Evolutionary conservation across 1,284 basidiomycete species (phyloP).

Genomic region (Pseudozyma thailandica): DNA sequence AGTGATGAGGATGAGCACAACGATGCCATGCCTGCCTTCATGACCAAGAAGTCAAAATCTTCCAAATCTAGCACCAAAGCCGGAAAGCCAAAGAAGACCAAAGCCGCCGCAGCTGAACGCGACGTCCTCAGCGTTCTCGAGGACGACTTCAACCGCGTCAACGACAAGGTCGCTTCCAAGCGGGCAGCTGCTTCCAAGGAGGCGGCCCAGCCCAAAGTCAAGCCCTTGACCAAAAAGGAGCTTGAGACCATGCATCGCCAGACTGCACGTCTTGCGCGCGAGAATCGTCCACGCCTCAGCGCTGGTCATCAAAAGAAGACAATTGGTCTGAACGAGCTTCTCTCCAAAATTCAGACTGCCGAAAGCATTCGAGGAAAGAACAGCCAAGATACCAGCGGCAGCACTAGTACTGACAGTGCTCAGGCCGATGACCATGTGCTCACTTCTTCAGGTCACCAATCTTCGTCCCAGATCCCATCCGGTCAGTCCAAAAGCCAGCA

Average conservation of each 20-base stretch:
- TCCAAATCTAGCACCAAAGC: neutral
- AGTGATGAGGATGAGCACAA: slow-evolving; percentile 44
- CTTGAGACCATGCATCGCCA: slow-evolving; percentile 58
- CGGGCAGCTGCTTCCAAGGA: slow-evolving; percentile 23
- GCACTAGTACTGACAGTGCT: slow-evolving; percentile 10
- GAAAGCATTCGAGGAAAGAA: slow-evolving; percentile 12
- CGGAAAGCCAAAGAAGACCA: slow-evolving; percentile 16
- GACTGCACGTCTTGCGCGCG: slow-evolving; percentile 55
- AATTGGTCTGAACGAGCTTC: slow-evolving; percentile 52
- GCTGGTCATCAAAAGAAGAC: slow-evolving; percentile 46
- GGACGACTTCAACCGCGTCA: slow-evolving; percentile 20
- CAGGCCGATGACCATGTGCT: neutral
- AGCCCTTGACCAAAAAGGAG: slow-evolving; percentile 59
- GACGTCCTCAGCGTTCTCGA: slow-evolving; percentile 38
- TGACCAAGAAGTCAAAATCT: slow-evolving; percentile 4
- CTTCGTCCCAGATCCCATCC: slow-evolving; percentile 45
- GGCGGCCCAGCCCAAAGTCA: slow-evolving; percentile 29
- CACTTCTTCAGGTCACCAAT: slow-evolving; percentile 15
- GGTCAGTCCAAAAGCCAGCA: slow-evolving; percentile 42
- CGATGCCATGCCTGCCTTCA: slow-evolving; percentile 40
- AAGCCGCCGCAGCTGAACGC: slow-evolving; percentile 12
- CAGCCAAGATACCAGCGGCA: neutral
- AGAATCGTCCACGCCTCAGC: slow-evolving; percentile 40
- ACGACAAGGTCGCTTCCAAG: slow-evolving; percentile 27
- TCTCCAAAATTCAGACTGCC: slow-evolving; percentile 45